Evolutionary conservation across 176 grass and related monocot species (phyloP), one percentile per base, ranked within the genome.

Genomic region (Ensete ventricosum): DNA sequence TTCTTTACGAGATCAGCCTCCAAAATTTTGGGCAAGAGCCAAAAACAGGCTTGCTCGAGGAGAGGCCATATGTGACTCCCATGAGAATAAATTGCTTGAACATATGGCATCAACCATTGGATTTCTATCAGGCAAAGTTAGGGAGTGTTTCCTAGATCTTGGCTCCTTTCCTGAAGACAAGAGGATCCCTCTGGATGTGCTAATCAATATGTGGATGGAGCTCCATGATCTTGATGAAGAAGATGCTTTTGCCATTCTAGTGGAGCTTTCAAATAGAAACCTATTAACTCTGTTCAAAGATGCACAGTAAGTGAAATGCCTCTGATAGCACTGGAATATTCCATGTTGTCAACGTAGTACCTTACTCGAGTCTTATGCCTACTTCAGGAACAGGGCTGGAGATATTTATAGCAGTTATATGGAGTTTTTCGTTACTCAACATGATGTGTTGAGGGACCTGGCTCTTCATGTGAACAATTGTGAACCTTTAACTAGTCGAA

Each of bases 131-230:
- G 79, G 81, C 69, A 94, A 91, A 81, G 83, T 83, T 52, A 91
- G 74, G 72, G 90, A 99, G 75, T 99, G 96, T 67, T 99, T 99
- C 78, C 88, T 99, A 67, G 96, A 99, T 77, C 78, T 99, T 64
- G 96, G 91, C 23, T 94, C 88, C 73, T 99, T 99, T 73, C 90
- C 91, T 20, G 96, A 99, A 81, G 96, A 99, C 77, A 99, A 94
- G 82, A 99, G 89, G 76, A 99, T 99, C 77, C 91, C 90, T 54
- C 84, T 99, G 12, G 91, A 94, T 70, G 88, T 91, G 64, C 72
- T 99, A 64, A 95, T 99, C 71, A 91, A 91, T 68, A 84, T 99
- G 52, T 99, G 96, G 96, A 91, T 99, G 91, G 96, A 99, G 76
- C 82, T 89, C 75, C 91, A 94, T 84, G 96, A 95, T 78, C 81